Evolutionary conservation across 2,329 filamentous ascomycete species (phyloP), one percentile per base, ranked within the genome.

Genomic region (Cytospora piceae): DNA sequence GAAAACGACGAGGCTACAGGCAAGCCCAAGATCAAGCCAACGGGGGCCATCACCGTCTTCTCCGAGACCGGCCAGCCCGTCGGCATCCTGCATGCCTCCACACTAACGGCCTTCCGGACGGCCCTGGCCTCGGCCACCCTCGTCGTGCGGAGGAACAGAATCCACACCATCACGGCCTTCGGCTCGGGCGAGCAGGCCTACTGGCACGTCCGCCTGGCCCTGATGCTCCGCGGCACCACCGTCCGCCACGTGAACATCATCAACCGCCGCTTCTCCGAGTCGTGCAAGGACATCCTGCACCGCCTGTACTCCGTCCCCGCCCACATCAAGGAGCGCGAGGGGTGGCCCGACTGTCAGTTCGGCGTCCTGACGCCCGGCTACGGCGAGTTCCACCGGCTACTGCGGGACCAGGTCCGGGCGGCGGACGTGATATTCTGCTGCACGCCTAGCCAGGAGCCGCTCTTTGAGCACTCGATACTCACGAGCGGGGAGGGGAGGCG

Each of bases 111-210:
- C 3, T 95, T 94, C 76, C 87, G 92, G 67, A 95, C 92, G 0
- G 90, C 91, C 0, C 80, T 94, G 14, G 87, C 87, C 1, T 90
- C 89, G 4, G 85, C 89, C 62, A 87, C 89, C 31, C 82, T 93
- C 0, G 81, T 93, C 39, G 76, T 78, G 24, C 85, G 84, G 46
- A 91, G 94, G 64, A 81, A 85, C 63, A 84, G 85, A 32, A 89
- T 96, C 52, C 88, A 90, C 73, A 92, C 89, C 17, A 74, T 97
- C 14, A 89, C 90, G 17, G 90, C 96, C 61, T 98, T 97, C 75
- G 94, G 94, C 29, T 89, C 90, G 39, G 94, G 94, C 55, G 88
- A 90, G 71, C 94, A 97, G 79, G 94, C 94, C 15, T 96, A 94
- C 80, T 98, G 94, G 94, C 94, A 97, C 75, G 87, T 96, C 53